These are phyloP conservation scores for Trichosporon ovoides DNA, from an alignment of 1,284 basidiomycete genomes.

Conservation along the genomic window DNA sequence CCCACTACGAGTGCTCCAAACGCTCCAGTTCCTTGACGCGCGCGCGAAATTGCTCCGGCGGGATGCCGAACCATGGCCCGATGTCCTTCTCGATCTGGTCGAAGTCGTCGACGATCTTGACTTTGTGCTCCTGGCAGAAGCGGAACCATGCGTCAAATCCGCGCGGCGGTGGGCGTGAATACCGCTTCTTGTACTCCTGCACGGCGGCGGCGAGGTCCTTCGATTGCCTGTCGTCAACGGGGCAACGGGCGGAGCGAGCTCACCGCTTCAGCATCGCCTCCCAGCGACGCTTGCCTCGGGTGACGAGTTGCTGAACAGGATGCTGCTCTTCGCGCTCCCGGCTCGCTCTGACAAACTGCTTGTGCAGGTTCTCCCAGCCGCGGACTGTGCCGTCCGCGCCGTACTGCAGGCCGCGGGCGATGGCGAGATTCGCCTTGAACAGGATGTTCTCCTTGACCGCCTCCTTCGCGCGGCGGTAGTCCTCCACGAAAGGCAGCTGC, in stretches of 20 bases:
- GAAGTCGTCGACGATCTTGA: constrained; percentile 50
- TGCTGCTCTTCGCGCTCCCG: constrained; percentile 26
- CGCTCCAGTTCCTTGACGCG: constrained; percentile 51
- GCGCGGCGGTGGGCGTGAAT: constrained; percentile 48
- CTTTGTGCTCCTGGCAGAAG: constrained; percentile 40
- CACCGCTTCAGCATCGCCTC: constrained; percentile 35
- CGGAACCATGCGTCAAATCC: constrained; percentile 51
- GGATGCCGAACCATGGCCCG: constrained; percentile 42
- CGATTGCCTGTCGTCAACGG: constrained; percentile 32
- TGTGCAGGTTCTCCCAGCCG: constrained; percentile 31
- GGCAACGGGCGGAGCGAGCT: constrained; percentile 11
- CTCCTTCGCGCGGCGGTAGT: neutral
- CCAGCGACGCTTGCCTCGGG: constrained; percentile 35
- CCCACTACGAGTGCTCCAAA: constrained; percentile 31
- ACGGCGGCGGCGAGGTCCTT: constrained; percentile 47
- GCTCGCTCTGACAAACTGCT: constrained; percentile 11
- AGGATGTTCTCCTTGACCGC: neutral
- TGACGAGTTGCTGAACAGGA: constrained; percentile 42
- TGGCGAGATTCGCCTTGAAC: constrained; percentile 1
- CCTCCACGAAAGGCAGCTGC: neutral
- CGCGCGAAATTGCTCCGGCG: constrained; percentile 34
- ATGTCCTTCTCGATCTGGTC: constrained; percentile 45
- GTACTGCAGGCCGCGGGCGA: constrained; percentile 18
- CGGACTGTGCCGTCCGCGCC: constrained; percentile 29
- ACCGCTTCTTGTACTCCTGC: constrained; percentile 46